Conservation (phyloP, 495 filamentous ascomycete species). For the Hypoxylon trugodes region DNA sequence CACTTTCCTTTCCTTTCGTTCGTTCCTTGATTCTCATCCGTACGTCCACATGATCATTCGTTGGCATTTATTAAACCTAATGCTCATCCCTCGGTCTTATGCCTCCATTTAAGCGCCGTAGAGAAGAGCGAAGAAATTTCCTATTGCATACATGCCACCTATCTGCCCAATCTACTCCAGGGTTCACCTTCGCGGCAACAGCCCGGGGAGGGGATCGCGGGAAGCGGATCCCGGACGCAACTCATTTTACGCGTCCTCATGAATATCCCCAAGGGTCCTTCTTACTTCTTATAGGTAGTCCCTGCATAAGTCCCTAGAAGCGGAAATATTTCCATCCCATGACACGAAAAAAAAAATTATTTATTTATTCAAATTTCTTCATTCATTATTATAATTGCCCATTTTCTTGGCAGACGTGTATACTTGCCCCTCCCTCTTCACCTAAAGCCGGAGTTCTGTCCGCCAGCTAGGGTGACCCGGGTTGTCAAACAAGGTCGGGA, state of each 20-base stretch:
- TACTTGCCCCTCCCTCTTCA: background rate
- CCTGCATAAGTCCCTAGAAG: constrained; percentile 9
- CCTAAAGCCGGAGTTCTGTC: constrained; percentile 11
- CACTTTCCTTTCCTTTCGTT: background rate
- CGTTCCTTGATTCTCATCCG: background rate
- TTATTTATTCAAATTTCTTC: background rate
- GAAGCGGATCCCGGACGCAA: constrained; percentile 12
- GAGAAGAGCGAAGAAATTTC: background rate
- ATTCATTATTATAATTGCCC: no score
- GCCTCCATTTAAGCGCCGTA: background rate
- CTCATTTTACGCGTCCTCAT: constrained; percentile 23
- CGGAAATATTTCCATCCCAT: constrained; percentile 9
- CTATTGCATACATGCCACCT: background rate
- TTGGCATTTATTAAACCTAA: no score
- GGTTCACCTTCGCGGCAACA: background rate
- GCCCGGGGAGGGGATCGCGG: constrained; percentile 1
- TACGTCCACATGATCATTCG: no score
- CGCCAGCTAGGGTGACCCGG: constrained; percentile 2
- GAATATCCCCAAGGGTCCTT: constrained; percentile 1
- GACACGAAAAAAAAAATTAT: no score
- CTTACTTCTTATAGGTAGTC: background rate
- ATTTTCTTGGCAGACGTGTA: constrained; percentile 6
- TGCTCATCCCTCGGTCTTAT: background rate
- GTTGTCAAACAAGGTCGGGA: background rate
- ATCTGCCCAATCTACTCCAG: background rate